Percentiles rank a stretch among this genome's conserved stretches.
Evolutionary conservation across 768 basidiomycete genomes (phyloP).

Genomic region (Leccinum variicolor): DNA sequence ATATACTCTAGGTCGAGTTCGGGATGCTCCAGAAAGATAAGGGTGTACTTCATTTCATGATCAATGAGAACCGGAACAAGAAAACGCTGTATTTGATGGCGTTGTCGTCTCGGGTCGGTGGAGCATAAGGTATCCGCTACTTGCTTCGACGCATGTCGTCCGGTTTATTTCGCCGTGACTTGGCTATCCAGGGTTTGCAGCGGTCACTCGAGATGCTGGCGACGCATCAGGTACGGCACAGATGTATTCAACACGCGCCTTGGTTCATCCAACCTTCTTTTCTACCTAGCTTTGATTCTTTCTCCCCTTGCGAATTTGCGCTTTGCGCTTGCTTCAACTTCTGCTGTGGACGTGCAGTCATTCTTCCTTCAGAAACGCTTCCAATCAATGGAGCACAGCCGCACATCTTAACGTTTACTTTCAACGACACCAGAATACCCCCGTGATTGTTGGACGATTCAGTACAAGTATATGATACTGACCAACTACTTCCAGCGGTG

Average conservation of each 20-base stretch:
- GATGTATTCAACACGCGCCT: not conserved
- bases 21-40: conserved; percentile 52
- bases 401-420: conserved; percentile 53
- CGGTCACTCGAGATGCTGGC: conserved; percentile 40
- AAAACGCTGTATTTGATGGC: conserved; percentile 44
- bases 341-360: conserved; percentile 34
- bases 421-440: conserved; percentile 56
- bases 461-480: conserved; percentile 57
- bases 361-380: conserved; percentile 54
- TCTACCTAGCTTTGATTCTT: conserved; percentile 48
- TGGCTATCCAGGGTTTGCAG: conserved; percentile 48
- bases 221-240: conserved; percentile 36
- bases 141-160: not conserved
- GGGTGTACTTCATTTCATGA: conserved; percentile 50
- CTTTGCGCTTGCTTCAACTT: conserved; percentile 44
- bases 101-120: not conserved
- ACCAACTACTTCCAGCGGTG: conserved; percentile 46
- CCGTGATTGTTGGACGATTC: conserved; percentile 58
- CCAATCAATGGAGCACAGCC: conserved; percentile 43
- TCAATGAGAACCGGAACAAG: conserved; percentile 56
- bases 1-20: conserved; percentile 36
- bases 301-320: conserved; percentile 64
- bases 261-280: not conserved
- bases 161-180: not conserved
- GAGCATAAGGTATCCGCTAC: not conserved